Percentiles rank a stretch among this genome's conserved stretches.
These are phyloP conservation scores for Calonectria ilicicola DNA, from an alignment of 2,329 filamentous ascomycete species.

Conservation along the genomic window DNA sequence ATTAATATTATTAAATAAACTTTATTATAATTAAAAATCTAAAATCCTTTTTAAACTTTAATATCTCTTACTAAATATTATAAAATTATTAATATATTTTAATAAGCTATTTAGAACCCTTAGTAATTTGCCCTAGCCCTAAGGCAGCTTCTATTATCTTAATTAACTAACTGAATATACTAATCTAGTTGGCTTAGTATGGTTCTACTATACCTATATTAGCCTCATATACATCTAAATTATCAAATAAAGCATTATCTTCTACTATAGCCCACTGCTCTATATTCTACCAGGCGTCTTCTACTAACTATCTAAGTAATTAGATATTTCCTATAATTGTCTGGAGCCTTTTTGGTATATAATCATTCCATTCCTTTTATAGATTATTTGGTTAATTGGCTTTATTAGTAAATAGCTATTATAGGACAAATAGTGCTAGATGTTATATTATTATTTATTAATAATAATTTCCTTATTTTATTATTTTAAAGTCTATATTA, in stretches of 20 bases:
- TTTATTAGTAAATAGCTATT: background rate
- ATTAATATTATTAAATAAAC: background rate
- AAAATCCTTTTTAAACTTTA: background rate
- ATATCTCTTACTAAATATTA: background rate
- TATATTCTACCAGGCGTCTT: background rate
- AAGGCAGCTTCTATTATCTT: too few relatives aligned
- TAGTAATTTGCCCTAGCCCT: too few relatives aligned
- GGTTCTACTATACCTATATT: background rate
- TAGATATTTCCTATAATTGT: too few relatives aligned
- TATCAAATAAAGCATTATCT: background rate
- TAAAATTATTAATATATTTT: background rate
- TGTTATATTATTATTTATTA: background rate
- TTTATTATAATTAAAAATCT: background rate
- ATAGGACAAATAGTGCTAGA: background rate
- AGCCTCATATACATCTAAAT: background rate
- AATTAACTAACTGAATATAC: background rate
- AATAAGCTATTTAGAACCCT: too few relatives aligned
- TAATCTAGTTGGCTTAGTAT: background rate
- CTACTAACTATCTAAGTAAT: background rate
- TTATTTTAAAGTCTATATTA: background rate
- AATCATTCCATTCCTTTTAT: background rate
- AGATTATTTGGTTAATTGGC: background rate
- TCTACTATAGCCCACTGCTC: background rate
- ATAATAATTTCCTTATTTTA: background rate
- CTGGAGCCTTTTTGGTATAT: background rate